Evolutionary conservation across 148 eudicot species (phyloP).

Genomic region (Vaccinium darrowii): DNA sequence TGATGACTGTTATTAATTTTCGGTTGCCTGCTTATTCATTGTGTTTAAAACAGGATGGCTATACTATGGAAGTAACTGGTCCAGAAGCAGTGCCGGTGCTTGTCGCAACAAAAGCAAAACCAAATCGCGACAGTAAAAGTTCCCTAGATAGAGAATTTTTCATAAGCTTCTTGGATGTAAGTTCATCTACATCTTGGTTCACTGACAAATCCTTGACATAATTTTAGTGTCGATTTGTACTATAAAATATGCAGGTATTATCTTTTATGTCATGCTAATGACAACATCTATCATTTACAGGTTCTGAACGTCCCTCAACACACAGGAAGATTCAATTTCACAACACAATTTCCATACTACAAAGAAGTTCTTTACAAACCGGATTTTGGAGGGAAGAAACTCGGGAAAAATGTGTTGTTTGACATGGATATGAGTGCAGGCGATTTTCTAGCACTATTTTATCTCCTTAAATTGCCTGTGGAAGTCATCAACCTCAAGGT

Average conservation of each 20-base stretch:
- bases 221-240: not conserved
- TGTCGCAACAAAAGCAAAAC: slow-evolving; percentile 74
- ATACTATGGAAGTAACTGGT: slow-evolving; percentile 59
- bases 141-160: slow-evolving; percentile 52
- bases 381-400: slow-evolving; percentile 25
- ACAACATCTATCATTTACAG: slow-evolving; percentile 27
- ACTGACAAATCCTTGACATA: not conserved
- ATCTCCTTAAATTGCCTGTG: slow-evolving; percentile 76
- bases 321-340: slow-evolving; percentile 71
- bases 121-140: slow-evolving; percentile 48
- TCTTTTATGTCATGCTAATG: not conserved
- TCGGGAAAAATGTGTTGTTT: slow-evolving; percentile 43
- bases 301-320: slow-evolving; percentile 62
- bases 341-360: slow-evolving; percentile 67
- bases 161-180: slow-evolving; percentile 63
- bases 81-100: slow-evolving; percentile 57
- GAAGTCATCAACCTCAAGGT: slow-evolving; percentile 73
- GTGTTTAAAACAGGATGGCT: slow-evolving; percentile 63
- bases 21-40: not conserved
- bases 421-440: slow-evolving; percentile 99
- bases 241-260: not conserved
- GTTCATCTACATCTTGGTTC: slow-evolving; percentile 16
- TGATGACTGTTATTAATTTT: not conserved
- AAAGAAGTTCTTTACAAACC: slow-evolving; percentile 52
- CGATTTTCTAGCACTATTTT: slow-evolving; percentile 75